Evolutionary conservation across 2,329 filamentous ascomycete species (phyloP), one percentile per base, ranked within the genome.

Genomic region (Trichothecium sympodiale): DNA sequence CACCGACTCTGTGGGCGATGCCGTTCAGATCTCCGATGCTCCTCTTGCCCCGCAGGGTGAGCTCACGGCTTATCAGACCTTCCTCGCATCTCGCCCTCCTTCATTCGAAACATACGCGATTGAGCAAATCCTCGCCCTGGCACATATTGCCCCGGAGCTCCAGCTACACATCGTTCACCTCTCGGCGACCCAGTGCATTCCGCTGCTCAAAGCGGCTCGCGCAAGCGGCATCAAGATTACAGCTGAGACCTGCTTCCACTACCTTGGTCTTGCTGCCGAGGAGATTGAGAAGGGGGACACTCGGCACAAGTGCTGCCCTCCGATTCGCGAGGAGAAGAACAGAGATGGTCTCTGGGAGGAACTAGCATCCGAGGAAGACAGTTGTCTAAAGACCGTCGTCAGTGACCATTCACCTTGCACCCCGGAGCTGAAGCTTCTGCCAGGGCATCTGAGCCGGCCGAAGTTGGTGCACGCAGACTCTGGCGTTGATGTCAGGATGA

Each of bases 401-500:
- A 93, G 83, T 0, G 91, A 96, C 54, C 91, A 98, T 65, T 94
- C 85, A 5, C 91, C 91, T 5, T 96, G 91, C 66, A 96, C 91
- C 4, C 89, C 91, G 0, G 80, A 94, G 53, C 71, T 98, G 36
- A 98, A 98, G 60, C 73, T 94, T 14, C 73, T 95, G 0, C 88
- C 89, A 0, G 57, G 69, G 1, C 72, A 80, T 45, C 67, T 91
- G 9, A 54, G 54, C 30, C 50, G 46, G 29, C 45, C 61, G 3
- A 41, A 48, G 27, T 63, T 72, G 40, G 57, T 51, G 34, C 68
- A 71, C 51, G 57, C 60, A 25, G 71, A 75, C 48, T 74, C 71
- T 0, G 70, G 68, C 23, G 50, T 74, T 39, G 70, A 72, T 41
- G 55, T 74, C 47, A 61, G 61, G 1, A 38, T 53, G 4, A 56